Evolutionary conservation across 495 filamentous ascomycete genomes (phyloP).

Genomic region (Stereocaulon alpinum): DNA sequence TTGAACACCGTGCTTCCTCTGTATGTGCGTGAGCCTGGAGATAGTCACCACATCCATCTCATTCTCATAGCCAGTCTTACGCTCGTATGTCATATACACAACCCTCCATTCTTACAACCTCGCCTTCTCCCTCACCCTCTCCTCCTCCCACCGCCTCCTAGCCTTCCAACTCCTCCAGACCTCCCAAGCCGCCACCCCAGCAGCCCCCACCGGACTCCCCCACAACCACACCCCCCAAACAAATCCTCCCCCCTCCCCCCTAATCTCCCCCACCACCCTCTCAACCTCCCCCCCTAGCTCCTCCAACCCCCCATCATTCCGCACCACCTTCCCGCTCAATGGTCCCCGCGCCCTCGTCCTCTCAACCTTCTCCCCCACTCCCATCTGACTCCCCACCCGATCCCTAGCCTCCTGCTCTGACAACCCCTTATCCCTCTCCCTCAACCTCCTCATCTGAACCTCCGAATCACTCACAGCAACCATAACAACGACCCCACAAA

Average conservation of each 20-base stretch:
- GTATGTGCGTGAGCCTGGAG: too few species aligned
- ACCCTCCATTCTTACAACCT: neutral
- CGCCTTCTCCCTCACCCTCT: slow-evolving; percentile 43
- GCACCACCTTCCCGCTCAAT: slow-evolving; percentile 60
- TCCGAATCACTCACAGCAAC: slow-evolving; percentile 65
- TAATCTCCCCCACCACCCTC: slow-evolving; percentile 51
- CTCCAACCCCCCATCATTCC: slow-evolving; percentile 70
- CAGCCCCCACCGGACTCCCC: slow-evolving; percentile 60
- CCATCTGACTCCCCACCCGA: slow-evolving; percentile 71
- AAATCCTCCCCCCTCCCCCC: slow-evolving; percentile 56
- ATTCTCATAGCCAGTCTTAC: too few species aligned
- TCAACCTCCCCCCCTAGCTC: slow-evolving; percentile 55
- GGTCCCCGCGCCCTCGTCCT: slow-evolving; percentile 40
- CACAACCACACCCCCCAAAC: slow-evolving; percentile 66
- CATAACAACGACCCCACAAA: slow-evolving; percentile 75
- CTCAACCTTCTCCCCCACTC: slow-evolving; percentile 69
- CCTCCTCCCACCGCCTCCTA: slow-evolving; percentile 55
- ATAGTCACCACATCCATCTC: too few species aligned
- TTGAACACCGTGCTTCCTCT: too few species aligned
- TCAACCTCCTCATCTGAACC: slow-evolving; percentile 69
- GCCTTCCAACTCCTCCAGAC: slow-evolving; percentile 59
- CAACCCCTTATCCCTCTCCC: slow-evolving; percentile 59
- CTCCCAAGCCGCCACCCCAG: slow-evolving; percentile 52
- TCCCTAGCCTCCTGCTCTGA: slow-evolving; percentile 70
- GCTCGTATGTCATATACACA: neutral